Conservation (phyloP, 1,139 yeast species). For the Eremothecium cymbalariae region DNA sequence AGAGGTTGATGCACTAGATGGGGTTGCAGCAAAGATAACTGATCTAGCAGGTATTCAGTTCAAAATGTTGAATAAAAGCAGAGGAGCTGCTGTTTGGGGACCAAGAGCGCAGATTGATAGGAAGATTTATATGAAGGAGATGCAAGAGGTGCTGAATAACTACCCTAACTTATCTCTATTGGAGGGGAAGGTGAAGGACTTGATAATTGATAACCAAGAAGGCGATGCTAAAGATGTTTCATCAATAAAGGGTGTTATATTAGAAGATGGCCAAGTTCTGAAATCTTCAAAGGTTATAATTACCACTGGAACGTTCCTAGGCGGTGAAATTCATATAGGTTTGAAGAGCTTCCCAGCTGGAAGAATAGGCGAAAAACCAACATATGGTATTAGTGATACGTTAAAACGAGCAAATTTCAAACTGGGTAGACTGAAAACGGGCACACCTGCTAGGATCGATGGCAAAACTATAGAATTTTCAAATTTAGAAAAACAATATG, state of each 20-base stretch:
- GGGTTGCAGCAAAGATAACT: slow-evolving; percentile 74
- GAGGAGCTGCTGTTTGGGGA: slow-evolving; percentile 98
- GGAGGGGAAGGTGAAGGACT: slow-evolving; percentile 77
- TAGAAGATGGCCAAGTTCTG: slow-evolving; percentile 58
- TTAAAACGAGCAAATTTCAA: slow-evolving; percentile 68
- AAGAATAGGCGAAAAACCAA: slow-evolving; percentile 85
- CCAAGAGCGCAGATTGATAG: slow-evolving; percentile 96
- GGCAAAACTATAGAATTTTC: slow-evolving; percentile 61
- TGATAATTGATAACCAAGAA: slow-evolving; percentile 46
- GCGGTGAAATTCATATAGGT: slow-evolving; percentile 94
- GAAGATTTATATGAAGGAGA: slow-evolving; percentile 62
- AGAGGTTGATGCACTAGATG: slow-evolving; percentile 95
- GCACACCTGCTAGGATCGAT: slow-evolving; percentile 89
- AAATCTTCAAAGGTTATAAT: slow-evolving; percentile 65
- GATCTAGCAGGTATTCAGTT: slow-evolving; percentile 93
- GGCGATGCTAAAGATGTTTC: slow-evolving; percentile 24
- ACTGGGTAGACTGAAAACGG: slow-evolving; percentile 88
- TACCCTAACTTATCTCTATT: slow-evolving; percentile 48
- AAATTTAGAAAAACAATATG: slow-evolving; percentile 55
- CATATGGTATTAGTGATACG: slow-evolving; percentile 80
- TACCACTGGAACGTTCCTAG: slow-evolving; percentile 92
- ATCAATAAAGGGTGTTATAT: slow-evolving; percentile 57
- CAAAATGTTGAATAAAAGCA: slow-evolving; percentile 73
- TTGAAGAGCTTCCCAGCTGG: slow-evolving; percentile 77
- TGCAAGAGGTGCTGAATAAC: slow-evolving; percentile 58